A percentile compares a stretch with the other conserved stretches of the same genome.
Evolutionary conservation across 2,329 filamentous ascomycete species (phyloP).

Genomic region (Pleomassaria siparia): DNA sequence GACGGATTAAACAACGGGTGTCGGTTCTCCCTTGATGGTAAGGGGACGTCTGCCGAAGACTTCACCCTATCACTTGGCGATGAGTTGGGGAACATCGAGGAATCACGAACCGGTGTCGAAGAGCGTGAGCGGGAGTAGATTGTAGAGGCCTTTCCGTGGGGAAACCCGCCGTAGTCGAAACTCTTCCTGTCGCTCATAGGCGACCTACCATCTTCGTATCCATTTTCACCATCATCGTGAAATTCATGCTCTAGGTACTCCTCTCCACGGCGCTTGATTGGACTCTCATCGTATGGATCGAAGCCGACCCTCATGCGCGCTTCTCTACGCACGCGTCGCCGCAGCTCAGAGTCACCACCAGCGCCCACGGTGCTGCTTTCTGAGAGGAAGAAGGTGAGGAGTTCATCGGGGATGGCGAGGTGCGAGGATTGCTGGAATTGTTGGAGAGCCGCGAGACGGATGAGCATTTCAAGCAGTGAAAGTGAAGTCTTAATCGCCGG

Average conservation of each 20-base stretch:
- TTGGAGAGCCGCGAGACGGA: conserved; percentile 82
- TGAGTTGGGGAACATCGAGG: conserved; percentile 12
- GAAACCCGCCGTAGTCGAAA: conserved; percentile 37
- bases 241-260: conserved; percentile 59
- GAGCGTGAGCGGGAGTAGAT: conserved; percentile 21
- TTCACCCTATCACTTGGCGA: conserved; percentile 13
- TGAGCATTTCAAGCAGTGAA: conserved; percentile 84
- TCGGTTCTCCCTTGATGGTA: conserved; percentile 14
- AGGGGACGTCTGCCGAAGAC: conserved; percentile 20
- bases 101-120: conserved; percentile 19
- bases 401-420: conserved; percentile 84
- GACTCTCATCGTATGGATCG: conserved; percentile 72
- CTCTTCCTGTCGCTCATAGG: conserved; percentile 7
- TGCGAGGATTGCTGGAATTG: conserved; percentile 91
- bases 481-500: conserved; percentile 65
- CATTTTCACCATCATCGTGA: conserved; percentile 16
- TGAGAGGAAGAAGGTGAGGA: conserved; percentile 83
- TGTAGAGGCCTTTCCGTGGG: conserved; percentile 18
- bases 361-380: conserved; percentile 68
- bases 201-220: conserved; percentile 8
- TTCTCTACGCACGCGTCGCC: conserved; percentile 61
- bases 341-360: conserved; percentile 62
- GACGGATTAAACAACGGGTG: conserved; percentile 14
- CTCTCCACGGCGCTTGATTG: conserved; percentile 65
- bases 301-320: conserved; percentile 66